Conservation (phyloP, 2,329 filamentous ascomycete genomes). For the Pseudogymnoascus sp. region DNA sequence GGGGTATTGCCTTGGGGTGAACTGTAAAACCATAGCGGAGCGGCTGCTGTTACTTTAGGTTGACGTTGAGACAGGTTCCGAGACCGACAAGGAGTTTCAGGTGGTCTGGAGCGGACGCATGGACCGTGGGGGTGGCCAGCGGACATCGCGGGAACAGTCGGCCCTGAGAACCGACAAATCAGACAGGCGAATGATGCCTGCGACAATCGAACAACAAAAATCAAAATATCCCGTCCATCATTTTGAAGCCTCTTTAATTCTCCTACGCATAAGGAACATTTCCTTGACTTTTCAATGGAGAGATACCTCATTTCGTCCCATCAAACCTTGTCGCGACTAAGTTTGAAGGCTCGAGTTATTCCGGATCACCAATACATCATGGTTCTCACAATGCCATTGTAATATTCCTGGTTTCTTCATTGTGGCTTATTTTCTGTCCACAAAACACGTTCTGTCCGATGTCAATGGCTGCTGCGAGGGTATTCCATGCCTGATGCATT, state of each 20-base stretch:
- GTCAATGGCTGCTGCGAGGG: neutral
- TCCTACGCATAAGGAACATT: neutral
- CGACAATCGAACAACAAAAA: neutral
- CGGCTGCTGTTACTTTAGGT: neutral
- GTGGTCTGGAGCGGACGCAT: neutral
- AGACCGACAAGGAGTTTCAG: slow-evolving; percentile 5
- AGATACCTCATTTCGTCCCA: neutral
- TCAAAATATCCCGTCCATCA: neutral
- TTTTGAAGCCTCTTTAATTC: neutral
- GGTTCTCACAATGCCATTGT: neutral
- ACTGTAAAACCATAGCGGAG: slow-evolving; percentile 1
- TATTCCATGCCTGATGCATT: neutral
- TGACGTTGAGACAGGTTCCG: slow-evolving; percentile 2
- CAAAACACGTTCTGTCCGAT: neutral
- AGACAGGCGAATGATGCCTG: neutral
- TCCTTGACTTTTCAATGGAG: neutral
- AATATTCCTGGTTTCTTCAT: neutral
- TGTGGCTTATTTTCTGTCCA: neutral
- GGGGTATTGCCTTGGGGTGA: neutral
- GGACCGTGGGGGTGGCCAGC: neutral
- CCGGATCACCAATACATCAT: neutral
- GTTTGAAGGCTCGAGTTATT: neutral
- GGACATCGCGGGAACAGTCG: neutral
- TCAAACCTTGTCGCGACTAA: neutral
- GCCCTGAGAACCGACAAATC: slow-evolving; percentile 2